phyloP scores from a whole-genome alignment of 2,329 filamentous ascomycete species.

The Pseudogymnoascus sp. region DNA sequence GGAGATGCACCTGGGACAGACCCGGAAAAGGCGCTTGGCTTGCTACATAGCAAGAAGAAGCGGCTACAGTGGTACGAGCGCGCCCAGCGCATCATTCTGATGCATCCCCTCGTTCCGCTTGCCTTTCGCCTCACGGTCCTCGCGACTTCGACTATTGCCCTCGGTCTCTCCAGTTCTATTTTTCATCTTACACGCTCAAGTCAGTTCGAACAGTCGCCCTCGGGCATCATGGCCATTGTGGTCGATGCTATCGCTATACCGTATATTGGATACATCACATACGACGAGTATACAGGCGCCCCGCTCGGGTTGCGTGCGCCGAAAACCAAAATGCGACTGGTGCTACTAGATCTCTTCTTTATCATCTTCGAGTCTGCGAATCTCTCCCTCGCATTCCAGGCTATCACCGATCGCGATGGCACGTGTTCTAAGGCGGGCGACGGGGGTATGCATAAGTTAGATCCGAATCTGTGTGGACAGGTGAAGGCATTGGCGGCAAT shows the following conservation, averaged over 20 bases:
- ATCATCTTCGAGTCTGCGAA: conserved; percentile 97
- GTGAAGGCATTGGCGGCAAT: conserved; percentile 70
- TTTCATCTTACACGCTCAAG: conserved; percentile 43
- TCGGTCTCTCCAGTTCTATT: conserved; percentile 72
- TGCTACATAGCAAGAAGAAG: conserved; percentile 26
- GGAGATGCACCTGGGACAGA: conserved; percentile 25
- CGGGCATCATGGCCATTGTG: conserved; percentile 79
- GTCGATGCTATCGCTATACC: conserved; percentile 84
- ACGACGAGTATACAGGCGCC: conserved; percentile 92
- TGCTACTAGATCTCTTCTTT: conserved; percentile 89
- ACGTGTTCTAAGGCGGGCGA: conserved; percentile 37
- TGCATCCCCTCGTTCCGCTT: conserved; percentile 66
- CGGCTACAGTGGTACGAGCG: conserved; percentile 14
- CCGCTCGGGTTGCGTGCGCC: conserved; percentile 80
- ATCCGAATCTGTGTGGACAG: conserved; percentile 47
- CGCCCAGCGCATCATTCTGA: conserved; percentile 21
- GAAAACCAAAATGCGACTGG: conserved; percentile 78
- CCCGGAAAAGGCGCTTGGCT: conserved; percentile 23
- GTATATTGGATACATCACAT: conserved; percentile 90
- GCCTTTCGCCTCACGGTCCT: conserved; percentile 77
- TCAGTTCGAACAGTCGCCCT: conserved; percentile 55
- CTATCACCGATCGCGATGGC: conserved; percentile 58
- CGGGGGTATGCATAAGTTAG: conserved; percentile 26
- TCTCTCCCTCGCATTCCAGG: conserved; percentile 80
- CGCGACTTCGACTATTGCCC: conserved; percentile 71